These are phyloP conservation scores for Sugiyamaella chiloensis DNA, from an alignment of 805 yeast species.

Conservation along the genomic window DNA sequence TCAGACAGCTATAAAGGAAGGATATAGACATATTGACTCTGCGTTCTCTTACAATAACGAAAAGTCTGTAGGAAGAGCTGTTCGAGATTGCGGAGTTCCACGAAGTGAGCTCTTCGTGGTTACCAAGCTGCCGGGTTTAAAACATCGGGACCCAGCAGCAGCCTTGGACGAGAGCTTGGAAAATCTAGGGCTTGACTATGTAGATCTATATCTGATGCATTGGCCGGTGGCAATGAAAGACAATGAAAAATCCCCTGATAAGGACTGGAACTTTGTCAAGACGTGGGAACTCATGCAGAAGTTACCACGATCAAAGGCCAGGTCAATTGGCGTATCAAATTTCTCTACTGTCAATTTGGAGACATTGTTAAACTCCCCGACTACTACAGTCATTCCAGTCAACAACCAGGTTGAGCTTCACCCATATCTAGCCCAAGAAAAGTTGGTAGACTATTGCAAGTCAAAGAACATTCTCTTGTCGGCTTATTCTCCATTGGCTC, in stretches of 20 bases:
- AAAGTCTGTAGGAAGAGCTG: conserved; percentile 54
- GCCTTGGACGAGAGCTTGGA: conserved; percentile 52
- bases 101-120: conserved; percentile 57
- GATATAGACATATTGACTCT: conserved; percentile 72
- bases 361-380: conserved; percentile 40
- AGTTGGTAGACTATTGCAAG: conserved; percentile 50
- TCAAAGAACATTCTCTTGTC: conserved; percentile 53
- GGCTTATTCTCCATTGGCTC: conserved; percentile 75
- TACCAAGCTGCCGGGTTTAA: conserved; percentile 55
- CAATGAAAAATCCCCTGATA: conserved; percentile 19
- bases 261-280: conserved; percentile 37
- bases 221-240: conserved; percentile 49
- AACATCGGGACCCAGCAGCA: conserved; percentile 38
- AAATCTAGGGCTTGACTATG: conserved; percentile 55
- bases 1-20: conserved; percentile 56
- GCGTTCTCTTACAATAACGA: conserved; percentile 72
- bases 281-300: conserved; percentile 65
- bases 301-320: conserved; percentile 47
- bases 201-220: conserved; percentile 64
- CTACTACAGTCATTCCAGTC: conserved; percentile 51
- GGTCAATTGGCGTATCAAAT: conserved; percentile 75
- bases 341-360: conserved; percentile 52
- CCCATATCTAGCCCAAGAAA: conserved; percentile 64
- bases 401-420: conserved; percentile 75
- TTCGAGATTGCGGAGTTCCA: conserved; percentile 40